Evolutionary conservation across 208 protist genomes (phyloP), one percentile per base, ranked within the genome.

Genomic region (Histomonas meleagridis): DNA sequence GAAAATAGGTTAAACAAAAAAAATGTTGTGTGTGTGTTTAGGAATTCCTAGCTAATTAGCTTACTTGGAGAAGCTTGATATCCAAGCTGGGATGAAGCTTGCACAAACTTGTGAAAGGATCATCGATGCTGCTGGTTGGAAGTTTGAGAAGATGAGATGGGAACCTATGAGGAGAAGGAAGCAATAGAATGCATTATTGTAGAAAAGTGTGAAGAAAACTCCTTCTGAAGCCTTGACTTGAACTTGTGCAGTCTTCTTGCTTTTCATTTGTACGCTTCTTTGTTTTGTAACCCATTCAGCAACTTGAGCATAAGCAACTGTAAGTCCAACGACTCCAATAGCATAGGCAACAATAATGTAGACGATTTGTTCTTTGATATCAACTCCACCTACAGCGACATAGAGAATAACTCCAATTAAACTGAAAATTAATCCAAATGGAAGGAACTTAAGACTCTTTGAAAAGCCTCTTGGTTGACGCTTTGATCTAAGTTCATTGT

Each of bases 121-220:
- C 0, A 86, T 40, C 1, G 40, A 43, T n/a, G 43, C 32, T 51
- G 40, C 53, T 18, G 53, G 53, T 18, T 23, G 53, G 12, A 60
- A 40, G 10, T 26, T 72, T 5, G 10, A 40, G 3, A 32, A 26
- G 2, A 72, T 72, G 65, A 72, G 65, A 32, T 32, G 14, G 32
- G 65, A 12, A 72, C 65, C 0, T 72, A 40, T 16, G 65, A 72
- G 32, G 40, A 72, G 32, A 72, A 72, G 65, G 40, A 72, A 43
- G 14, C 65, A 12, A 72, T 40, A 40, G 40, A 72, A 72, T 72
- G 65, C 46, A 46, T 86, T 86, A 48, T 86, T 86, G 46, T 86
- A 86, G 76, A 57, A 51, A 55, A 86, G 76, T 18, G 46, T 51
- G 76, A 86, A 86, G n/a, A 32, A 86, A 35, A 86, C 26, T 43